Evolutionary conservation across 2,329 filamentous ascomycete genomes (phyloP).

Genomic region (Colletotrichum sp.): DNA sequence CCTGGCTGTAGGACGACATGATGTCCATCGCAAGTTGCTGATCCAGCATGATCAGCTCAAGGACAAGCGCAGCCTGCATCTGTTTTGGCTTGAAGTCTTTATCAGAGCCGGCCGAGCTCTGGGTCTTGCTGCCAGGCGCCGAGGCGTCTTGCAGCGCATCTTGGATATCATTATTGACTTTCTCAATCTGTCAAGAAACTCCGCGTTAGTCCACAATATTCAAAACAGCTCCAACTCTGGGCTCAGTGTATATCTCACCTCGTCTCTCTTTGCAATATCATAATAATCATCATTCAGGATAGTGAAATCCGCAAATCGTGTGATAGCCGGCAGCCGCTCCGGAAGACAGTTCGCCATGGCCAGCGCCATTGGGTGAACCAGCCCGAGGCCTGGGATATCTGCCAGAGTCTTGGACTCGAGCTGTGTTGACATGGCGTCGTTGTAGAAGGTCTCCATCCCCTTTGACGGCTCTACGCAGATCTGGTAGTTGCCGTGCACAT

Average conservation of each 20-base stretch:
- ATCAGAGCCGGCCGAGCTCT: background rate
- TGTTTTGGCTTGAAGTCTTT: background rate
- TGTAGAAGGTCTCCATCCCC: background rate
- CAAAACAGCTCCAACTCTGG: background rate
- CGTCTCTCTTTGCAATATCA: background rate
- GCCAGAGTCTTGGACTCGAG: background rate
- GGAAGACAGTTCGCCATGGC: background rate
- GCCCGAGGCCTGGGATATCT: background rate
- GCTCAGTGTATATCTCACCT: background rate
- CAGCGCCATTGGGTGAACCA: background rate
- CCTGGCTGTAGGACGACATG: background rate
- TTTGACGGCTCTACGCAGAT: background rate
- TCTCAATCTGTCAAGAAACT: background rate
- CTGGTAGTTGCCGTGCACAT: background rate
- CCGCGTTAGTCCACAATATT: fast-evolving
- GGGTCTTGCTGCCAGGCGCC: background rate
- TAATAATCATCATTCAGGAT: background rate
- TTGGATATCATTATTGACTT: background rate
- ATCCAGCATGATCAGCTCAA: background rate
- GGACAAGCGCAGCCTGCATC: background rate
- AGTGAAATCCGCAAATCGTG: background rate
- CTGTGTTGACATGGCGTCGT: background rate
- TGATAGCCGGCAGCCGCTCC: background rate
- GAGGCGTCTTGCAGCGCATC: background rate
- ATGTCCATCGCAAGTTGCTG: background rate